Base-by-base conservation (phyloP, 768 basidiomycete species). In the Sistotremastrum niveocremeum region DNA sequence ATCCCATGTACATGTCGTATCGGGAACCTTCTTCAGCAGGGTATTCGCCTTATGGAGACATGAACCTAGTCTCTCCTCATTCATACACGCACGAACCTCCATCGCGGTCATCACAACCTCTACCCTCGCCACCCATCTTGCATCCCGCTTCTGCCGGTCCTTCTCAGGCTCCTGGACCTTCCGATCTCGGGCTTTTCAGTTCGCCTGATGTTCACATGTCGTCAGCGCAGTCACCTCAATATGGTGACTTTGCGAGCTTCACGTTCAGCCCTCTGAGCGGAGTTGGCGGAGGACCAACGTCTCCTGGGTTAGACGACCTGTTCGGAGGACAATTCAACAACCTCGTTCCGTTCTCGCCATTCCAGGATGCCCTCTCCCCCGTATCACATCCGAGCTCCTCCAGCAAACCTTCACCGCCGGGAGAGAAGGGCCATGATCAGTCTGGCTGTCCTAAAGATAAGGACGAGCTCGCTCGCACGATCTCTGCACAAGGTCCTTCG, bases 1-100 rank as follows among this genome's bases (percentile, higher is more conserved):
- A 88, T 51, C 85, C 87, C 1, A 71, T 79, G 63, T 88, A 82
- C 68, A 85, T 84, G 68, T 84, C 85, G n/a, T 82, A 82, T 57
- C 74, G 79, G 6, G 67, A 68, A 45, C 63, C 68, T 7, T 56
- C 51, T 20, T 52, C 53, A 35, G 49, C 48, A 30, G 60, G 35
- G 43, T 52, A 42, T 43, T 48, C 50, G 37, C 51, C 44, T 37
- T 47, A 44, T 54, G 42, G 28, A 52, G 1, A 40, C 44, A 28
- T 46, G 51, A 29, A 32, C 44, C 10, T 72, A 76, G 12, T 61
- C 65, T 40, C 39, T 45, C 41, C 32, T 7, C 31, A 6, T n/a
- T 10, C 8, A 29, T 30, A 9, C 34, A 30, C 30, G 34, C 30
- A 10, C 31, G 12, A 7, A 32, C 45, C 28, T 40, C 8, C 29